Evolutionary conservation across 371 early-diverging fungal species (phyloP), one percentile per base, ranked within the genome.

Genomic region (Mortierella sp.): DNA sequence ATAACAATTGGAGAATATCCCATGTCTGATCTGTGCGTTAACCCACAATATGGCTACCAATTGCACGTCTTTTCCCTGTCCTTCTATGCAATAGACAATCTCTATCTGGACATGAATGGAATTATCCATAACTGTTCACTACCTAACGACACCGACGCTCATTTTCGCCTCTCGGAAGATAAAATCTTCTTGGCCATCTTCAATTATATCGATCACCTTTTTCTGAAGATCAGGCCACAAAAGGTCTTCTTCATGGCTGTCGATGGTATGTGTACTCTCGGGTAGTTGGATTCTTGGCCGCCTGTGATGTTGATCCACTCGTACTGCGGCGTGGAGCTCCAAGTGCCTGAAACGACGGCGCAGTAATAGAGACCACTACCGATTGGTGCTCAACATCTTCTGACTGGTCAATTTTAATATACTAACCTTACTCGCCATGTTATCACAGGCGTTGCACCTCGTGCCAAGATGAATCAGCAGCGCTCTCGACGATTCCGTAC

Each of bases 381-480:
- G 22, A 28, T 51, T 18, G 35, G 47, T 39, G 10, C 45, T 39
- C 20, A 14, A 45, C 49, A 11, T 51, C 51, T 51, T 51, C 51
- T 51, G 51, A 51, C 51, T 51, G 18, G 18, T 22, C n/a, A 30
- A 12, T 8, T 30, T 40, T 49, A 12, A 26, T 40, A 14, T 45
- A 32, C 32, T 16, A 28, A 30, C 55, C 12, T 24, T 12, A 55
- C 24, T 55, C 28, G 8, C 20, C 35, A 18, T 61, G 30, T 20
- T 11, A 20, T 14, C 14, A 8, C 64, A 86, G 93, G 98, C 60
- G 99, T 99, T 8, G 99, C 99, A 0, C 99, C 99, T 5, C 86
- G 99, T 63, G 99, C 99, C 37, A 99, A 99, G 86, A 97, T 99
- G 97, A 98, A 99, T 83, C 99, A 99, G 85, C 99, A 99, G 86